Conservation (phyloP, 2,329 filamentous ascomycete genomes). For the Diplodia mutila region DNA sequence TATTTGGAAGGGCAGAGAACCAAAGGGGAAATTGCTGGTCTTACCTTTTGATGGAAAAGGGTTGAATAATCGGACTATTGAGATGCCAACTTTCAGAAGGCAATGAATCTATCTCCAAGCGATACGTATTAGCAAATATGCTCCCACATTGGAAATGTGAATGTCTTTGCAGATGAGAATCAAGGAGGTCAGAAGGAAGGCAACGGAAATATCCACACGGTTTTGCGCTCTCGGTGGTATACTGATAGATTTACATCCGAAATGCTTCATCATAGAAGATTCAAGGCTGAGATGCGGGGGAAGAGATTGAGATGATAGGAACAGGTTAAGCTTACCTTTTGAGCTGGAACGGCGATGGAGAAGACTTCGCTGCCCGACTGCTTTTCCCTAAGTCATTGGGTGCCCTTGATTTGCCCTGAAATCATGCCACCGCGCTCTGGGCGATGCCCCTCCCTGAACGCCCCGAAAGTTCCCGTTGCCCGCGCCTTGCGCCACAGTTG, state of each 20-base stretch:
- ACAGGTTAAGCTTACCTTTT: slow-evolving; percentile 19
- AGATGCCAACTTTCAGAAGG: background rate
- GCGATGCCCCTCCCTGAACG: background rate
- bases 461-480: background rate
- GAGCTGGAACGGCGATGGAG: background rate
- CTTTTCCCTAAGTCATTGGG: background rate
- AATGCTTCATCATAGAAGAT: slow-evolving; percentile 80
- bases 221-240: slow-evolving; percentile 90
- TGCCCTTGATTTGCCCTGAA: slow-evolving; percentile 6
- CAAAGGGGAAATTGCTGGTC: background rate
- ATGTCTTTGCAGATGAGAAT: background rate
- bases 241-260: slow-evolving; percentile 90
- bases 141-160: background rate
- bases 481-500: background rate
- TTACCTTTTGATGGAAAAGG: background rate
- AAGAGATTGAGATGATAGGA: background rate
- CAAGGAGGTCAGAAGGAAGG: slow-evolving; percentile 91
- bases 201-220: slow-evolving; percentile 98
- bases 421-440: slow-evolving; percentile 1
- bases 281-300: background rate
- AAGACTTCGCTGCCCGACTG: slow-evolving; percentile 10
- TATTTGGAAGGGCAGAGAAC: too few relatives aligned
- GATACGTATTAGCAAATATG: slow-evolving; percentile 7
- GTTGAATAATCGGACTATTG: background rate
- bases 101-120: background rate